phyloP scores from a whole-genome alignment of 2,329 filamentous ascomycete genomes.

The Botrytis paeoniae region DNA sequence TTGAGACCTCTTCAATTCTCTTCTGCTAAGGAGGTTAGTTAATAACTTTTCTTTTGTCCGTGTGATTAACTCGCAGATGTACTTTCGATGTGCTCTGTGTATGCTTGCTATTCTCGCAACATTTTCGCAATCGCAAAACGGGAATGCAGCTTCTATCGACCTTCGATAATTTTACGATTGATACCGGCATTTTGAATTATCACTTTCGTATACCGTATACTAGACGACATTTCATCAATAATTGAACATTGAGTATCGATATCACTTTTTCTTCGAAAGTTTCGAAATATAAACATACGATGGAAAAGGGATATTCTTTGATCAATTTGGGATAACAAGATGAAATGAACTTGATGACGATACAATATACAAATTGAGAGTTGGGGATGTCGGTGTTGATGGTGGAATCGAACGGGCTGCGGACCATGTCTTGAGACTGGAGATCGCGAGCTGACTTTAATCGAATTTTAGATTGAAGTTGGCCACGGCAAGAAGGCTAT shows the following conservation, averaged over 20 bases:
- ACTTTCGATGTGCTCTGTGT: not conserved
- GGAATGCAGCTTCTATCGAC: slow-evolving; percentile 19
- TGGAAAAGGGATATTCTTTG: slow-evolving; percentile 5
- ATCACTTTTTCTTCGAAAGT: slow-evolving; percentile 1
- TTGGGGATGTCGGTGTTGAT: slow-evolving; percentile 34
- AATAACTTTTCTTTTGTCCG: slow-evolving; percentile 34
- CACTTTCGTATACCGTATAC: slow-evolving; percentile 20
- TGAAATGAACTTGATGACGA: slow-evolving; percentile 25
- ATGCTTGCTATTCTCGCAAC: not conserved
- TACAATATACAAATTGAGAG: slow-evolving; percentile 25
- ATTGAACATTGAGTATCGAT: slow-evolving; percentile 1
- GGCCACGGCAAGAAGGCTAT: slow-evolving; percentile 99
- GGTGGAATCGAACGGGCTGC: slow-evolving; percentile 71
- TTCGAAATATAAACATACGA: slow-evolving; percentile 8
- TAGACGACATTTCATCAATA: slow-evolving; percentile 18
- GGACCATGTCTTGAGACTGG: slow-evolving; percentile 59
- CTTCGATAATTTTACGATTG: slow-evolving; percentile 17
- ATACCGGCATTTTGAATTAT: slow-evolving; percentile 18
- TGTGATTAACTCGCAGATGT: not conserved
- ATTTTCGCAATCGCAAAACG: slow-evolving; percentile 10
- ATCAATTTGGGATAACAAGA: slow-evolving; percentile 20
- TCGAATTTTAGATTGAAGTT: slow-evolving; percentile 89
- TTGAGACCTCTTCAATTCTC: slow-evolving; percentile 98
- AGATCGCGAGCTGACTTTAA: slow-evolving; percentile 73
- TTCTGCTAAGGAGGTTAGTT: slow-evolving; percentile 96